These are phyloP conservation scores for Candida verbasci DNA, from an alignment of 805 yeast genomes.

Conservation along the genomic window DNA sequence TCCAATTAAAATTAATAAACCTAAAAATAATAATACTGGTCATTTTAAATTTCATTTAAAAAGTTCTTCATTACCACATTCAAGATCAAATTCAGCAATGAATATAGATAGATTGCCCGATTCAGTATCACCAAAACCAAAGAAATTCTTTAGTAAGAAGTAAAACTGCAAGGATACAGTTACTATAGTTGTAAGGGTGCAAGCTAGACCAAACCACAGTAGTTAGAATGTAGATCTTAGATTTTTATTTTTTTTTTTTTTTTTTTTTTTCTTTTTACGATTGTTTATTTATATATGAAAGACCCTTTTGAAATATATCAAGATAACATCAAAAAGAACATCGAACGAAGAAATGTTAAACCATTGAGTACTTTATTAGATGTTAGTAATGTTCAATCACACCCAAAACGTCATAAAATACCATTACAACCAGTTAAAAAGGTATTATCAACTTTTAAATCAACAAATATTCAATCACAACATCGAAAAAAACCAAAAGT, in stretches of 20 bases:
- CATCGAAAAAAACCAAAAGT: not conserved
- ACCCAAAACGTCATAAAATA: slow-evolving; percentile 1
- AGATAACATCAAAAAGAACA: slow-evolving; percentile 4
- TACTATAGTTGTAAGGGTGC: too few species aligned
- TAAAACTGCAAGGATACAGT: too few species aligned
- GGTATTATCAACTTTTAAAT: slow-evolving; percentile 1
- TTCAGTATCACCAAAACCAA: slow-evolving; percentile 1
- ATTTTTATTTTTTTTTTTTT: too few species aligned
- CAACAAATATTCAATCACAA: not conserved
- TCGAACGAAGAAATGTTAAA: slow-evolving; percentile 1
- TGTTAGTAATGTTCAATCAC: not conserved
- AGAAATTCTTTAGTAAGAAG: slow-evolving; percentile 1
- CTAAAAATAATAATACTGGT: slow-evolving; percentile 3
- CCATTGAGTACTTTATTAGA: not conserved
- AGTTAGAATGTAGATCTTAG: too few species aligned
- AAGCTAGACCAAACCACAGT: too few species aligned
- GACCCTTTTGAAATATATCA: slow-evolving; percentile 8
- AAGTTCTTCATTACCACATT: slow-evolving; percentile 8
- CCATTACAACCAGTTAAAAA: not conserved
- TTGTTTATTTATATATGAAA: slow-evolving; percentile 4
- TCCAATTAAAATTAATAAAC: slow-evolving; percentile 2
- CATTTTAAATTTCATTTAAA: slow-evolving; percentile 6
- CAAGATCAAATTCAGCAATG: not conserved
- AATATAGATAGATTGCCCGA: slow-evolving; percentile 1
- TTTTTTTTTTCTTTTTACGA: not conserved